Base-by-base conservation (phyloP, 2,329 filamentous ascomycete genomes). In the Pseudocercospora ulei region DNA sequence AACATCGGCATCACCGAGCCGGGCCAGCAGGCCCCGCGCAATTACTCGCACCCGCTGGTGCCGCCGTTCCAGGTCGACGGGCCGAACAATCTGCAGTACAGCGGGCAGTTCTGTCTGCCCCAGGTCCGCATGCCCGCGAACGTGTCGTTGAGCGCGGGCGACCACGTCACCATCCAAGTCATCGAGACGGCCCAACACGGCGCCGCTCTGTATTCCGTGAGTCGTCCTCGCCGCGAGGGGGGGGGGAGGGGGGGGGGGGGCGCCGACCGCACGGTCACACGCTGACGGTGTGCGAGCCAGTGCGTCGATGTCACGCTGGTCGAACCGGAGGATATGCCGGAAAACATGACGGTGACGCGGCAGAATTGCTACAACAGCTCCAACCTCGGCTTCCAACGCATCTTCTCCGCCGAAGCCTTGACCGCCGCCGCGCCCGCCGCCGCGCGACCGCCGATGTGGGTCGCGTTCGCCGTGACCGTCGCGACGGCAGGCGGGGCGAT, bases 231-330 rank as follows among this genome's bases (percentile, higher is more conserved):
- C 7, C 3, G 22, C 3, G 11, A 17, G 18, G 14, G 4, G 11
- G 9, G 23, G 9, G 17, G 18, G 29, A 12, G 9, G 18, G n/a
- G n/a, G n/a, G n/a, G n/a, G n/a, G n/a, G n/a, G n/a, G n/a, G n/a
- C n/a, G n/a, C n/a, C n/a, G n/a, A n/a, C 9, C 27, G 35, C 17
- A n/a, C 24, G 22, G 18, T 20, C 17, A 9, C 13, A n/a, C 30
- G 25, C 40, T 44, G 29, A 46, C 34, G 12, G 2, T 3, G 7
- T 3, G 42, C 6, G 35, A 6, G 25, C 3, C 23, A 94, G 85
- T 96, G 90, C 59, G 87, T 92, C 52, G 88, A 96, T 58, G 92
- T 96, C 55, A 88, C 81, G 30, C 92, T 96, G 53, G 83, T 80
- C 31, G 82, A 86, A 1, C 82, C 82, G 14, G 66, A 76, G 54